These are phyloP conservation scores for Acorus calamus DNA, from an alignment of 106 monocot genomes.

Conservation along the genomic window DNA sequence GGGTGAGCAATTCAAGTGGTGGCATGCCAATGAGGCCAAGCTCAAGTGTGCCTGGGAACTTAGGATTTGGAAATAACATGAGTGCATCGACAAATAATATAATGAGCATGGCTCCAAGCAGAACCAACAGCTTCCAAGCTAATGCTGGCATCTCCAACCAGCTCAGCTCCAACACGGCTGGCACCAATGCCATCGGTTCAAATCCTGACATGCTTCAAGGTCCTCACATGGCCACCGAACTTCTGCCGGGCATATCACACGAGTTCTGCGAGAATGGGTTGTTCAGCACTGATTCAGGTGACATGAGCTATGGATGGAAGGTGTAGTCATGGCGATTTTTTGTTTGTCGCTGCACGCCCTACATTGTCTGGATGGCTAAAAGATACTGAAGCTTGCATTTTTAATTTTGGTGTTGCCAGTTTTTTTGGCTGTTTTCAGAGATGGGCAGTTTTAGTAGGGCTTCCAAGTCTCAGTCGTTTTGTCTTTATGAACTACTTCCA, in stretches of 20 bases:
- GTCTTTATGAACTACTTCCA: too few species aligned
- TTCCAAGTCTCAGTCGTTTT: too few species aligned
- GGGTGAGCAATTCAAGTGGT: not conserved
- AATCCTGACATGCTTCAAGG: slow-evolving; percentile 29
- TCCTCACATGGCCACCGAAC: slow-evolving; percentile 34
- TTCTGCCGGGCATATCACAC: slow-evolving; percentile 27
- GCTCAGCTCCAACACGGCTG: not conserved
- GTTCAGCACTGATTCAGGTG: slow-evolving; percentile 20
- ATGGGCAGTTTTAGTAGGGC: too few species aligned
- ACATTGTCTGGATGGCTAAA: too few species aligned
- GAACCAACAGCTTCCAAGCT: slow-evolving; percentile 41
- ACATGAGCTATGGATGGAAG: slow-evolving; percentile 5
- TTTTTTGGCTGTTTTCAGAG: too few species aligned
- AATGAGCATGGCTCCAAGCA: slow-evolving; percentile 11
- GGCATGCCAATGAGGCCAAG: slow-evolving; percentile 5
- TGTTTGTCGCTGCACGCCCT: too few species aligned
- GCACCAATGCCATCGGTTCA: slow-evolving; percentile 19
- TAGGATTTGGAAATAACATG: slow-evolving; percentile 4
- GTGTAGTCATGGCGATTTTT: not conserved
- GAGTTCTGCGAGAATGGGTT: slow-evolving; percentile 32
- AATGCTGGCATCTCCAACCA: slow-evolving; percentile 11
- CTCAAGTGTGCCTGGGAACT: slow-evolving; percentile 15
- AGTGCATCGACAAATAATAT: slow-evolving; percentile 4
- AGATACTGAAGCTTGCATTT: too few species aligned
- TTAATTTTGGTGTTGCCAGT: too few species aligned